Base-by-base conservation (phyloP, 208 protist species). In the Leishmania arabica region DNA sequence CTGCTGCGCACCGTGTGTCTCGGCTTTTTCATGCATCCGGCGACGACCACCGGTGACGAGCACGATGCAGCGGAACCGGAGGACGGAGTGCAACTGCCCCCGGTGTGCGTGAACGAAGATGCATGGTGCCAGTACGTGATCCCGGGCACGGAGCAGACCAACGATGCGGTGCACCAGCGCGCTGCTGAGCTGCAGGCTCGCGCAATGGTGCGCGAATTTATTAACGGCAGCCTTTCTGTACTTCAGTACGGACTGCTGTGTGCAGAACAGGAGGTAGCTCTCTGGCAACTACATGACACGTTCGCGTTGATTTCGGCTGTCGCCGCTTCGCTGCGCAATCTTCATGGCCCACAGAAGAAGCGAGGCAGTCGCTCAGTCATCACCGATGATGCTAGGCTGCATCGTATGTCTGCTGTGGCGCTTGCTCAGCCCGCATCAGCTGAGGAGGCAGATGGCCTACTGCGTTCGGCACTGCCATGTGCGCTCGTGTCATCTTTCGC, bases 1-100 rank as follows among this genome's bases (percentile, higher is more conserved):
- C 69, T 95, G 24, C 83, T 92, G 34, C 74, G 80, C 37, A 76
- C 86, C 4, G 88, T 95, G 76, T 92, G 89, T 81, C 72, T 60
- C 8, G 75, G 82, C 24, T 95, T 95, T 75, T 40, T 89, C 34
- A 71, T 53, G 11, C 45, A 15, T 21, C 8, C 65, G 2, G 37
- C 51, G 24, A 5, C 65, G 40, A 19, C 11, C 6, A 17, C 37
- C 8, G 24, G 19, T 15, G 45, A 65, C 19, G 40, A 75, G 27
- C 51, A 19, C 21, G 13, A 13, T 19, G 75, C 15, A 53, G 75
- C 24, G 15, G 47, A 7, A 24, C n/a, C 34, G 17, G 17, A 49
- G 19, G 40, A 27, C n/a, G 27, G 45, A 73, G 27, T 8, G 37
- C 69, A 27, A 73, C 24, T 31, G 9, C 9, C 69, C 31, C 69